Evolutionary conservation across 257 asterid species (phyloP).

Genomic region (Solanum ahanhuiri): DNA sequence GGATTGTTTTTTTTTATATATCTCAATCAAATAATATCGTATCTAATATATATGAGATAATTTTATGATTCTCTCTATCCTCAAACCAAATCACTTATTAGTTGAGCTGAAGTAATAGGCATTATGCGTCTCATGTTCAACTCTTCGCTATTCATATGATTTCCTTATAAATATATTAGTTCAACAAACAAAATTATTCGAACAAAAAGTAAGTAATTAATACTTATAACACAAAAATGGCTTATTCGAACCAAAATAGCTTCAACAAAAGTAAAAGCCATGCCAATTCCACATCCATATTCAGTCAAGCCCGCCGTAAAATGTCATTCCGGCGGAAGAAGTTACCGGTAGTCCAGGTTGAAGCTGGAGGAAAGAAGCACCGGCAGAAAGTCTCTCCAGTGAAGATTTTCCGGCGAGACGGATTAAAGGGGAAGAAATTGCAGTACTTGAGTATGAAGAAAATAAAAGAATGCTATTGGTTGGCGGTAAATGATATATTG

Average conservation of each 20-base stretch:
- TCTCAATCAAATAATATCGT: too few species aligned
- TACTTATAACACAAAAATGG: conserved; percentile 1
- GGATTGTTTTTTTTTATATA: too few species aligned
- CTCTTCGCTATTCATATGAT: background rate
- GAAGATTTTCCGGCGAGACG: conserved; percentile 32
- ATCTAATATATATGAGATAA: background rate
- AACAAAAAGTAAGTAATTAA: background rate
- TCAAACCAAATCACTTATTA: background rate
- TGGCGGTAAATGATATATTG: conserved; percentile 25
- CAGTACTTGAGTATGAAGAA: conserved; percentile 26
- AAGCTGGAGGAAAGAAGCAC: conserved; percentile 28
- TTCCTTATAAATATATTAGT: background rate
- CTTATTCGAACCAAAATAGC: conserved; percentile 10
- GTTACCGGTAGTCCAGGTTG: conserved; percentile 36
- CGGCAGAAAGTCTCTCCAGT: conserved; percentile 29
- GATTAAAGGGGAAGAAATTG: conserved; percentile 29
- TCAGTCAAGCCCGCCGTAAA: background rate
- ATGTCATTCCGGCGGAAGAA: conserved; percentile 18
- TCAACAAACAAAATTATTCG: background rate
- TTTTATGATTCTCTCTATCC: background rate
- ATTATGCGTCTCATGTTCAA: background rate
- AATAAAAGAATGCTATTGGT: conserved; percentile 27
- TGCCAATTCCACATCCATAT: background rate
- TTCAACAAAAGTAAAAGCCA: background rate
- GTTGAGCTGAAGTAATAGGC: background rate